Evolutionary conservation across 805 yeast genomes (phyloP).

Genomic region (Starmerella etchellsii): DNA sequence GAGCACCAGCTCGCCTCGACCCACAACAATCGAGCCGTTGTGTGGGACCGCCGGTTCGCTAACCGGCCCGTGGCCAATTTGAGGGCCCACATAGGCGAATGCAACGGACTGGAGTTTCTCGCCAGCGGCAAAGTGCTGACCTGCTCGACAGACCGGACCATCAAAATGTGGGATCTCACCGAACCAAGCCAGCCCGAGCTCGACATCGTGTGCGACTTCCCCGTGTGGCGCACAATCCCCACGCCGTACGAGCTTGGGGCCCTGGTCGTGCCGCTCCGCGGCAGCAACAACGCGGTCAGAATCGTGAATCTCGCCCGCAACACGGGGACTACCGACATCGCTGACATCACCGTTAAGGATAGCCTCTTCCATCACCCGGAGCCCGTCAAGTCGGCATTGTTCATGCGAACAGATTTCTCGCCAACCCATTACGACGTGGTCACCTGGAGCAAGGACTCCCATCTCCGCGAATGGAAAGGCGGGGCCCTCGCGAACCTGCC

Average conservation of each 20-base stretch:
- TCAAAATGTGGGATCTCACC: constrained; percentile 55
- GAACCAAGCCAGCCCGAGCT: constrained; percentile 35
- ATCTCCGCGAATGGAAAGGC: constrained; percentile 61
- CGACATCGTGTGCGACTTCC: constrained; percentile 60
- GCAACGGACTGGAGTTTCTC: constrained; percentile 81
- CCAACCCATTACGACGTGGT: constrained; percentile 73
- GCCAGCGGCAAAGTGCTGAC: constrained; percentile 55
- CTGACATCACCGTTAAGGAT: constrained; percentile 21
- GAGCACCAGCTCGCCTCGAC: constrained; percentile 70
- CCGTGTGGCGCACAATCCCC: constrained; percentile 78
- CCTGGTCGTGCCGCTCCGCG: constrained; percentile 80
- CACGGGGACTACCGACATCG: constrained; percentile 28
- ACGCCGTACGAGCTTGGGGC: constrained; percentile 83
- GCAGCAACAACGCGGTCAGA: constrained; percentile 58
- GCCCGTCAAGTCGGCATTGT: constrained; percentile 74
- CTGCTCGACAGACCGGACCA: constrained; percentile 74
- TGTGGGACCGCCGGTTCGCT: constrained; percentile 86
- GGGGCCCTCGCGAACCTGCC: constrained; percentile 8
- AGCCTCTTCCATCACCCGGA: constrained; percentile 56
- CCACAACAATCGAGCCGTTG: constrained; percentile 64
- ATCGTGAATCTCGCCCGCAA: constrained; percentile 29
- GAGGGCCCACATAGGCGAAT: constrained; percentile 68
- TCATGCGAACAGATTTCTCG: constrained; percentile 53
- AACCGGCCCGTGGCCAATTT: constrained; percentile 57
- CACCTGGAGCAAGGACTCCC: constrained; percentile 87